Evolutionary conservation across 192 early-diverging fungal genomes (phyloP), one percentile per base, ranked within the genome.

Genomic region (Coemansia sp.): DNA sequence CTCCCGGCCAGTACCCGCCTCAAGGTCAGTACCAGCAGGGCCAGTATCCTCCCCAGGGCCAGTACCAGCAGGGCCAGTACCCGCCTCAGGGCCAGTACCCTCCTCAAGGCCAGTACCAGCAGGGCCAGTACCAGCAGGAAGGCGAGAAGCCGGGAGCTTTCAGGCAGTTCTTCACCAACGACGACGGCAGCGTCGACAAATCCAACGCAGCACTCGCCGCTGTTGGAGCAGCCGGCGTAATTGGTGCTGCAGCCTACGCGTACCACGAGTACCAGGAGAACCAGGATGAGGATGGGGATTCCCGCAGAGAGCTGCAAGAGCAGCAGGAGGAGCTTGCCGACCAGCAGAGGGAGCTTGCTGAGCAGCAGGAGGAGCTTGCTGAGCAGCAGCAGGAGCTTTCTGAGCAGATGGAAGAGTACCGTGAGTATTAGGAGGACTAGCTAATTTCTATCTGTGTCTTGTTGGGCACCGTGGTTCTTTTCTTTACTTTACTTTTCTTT

Each of bases 131-230:
- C 1, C 16, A 55, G 2, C 42, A 64, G 48, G n/a, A 64, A n/a
- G 62, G 51, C 38, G 42, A 62, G 38, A 19, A 66, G 16, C 54
- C 51, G 7, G 50, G 61, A 17, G 46, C 67, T 5, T n/a, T 65
- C 63, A 59, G 63, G 60, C 16, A 46, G 9, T 76, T 72, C 61
- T 77, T 72, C 51, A 60, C 37, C 14, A 42, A 75, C 19, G 56
- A 69, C n/a, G 72, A 75, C 42, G 72, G 72, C 20, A 54, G 46
- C 13, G 13, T 69, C 17, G 54, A 65, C 66, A 77, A 72, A 66
- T 59, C 70, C 32, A 70, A 61, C 25, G 45, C 40, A 7, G 32
- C 46, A 38, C 1, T 71, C 20, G 69, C 74, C 22, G 67, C 50
- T 17, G 56, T 9, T 19, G 20, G 7, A 14, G 57, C 57, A 38